A percentile compares a stretch with the other conserved stretches of the same genome.
Conservation (phyloP, 116 monocot species). For the Cymodocea nodosa region DNA sequence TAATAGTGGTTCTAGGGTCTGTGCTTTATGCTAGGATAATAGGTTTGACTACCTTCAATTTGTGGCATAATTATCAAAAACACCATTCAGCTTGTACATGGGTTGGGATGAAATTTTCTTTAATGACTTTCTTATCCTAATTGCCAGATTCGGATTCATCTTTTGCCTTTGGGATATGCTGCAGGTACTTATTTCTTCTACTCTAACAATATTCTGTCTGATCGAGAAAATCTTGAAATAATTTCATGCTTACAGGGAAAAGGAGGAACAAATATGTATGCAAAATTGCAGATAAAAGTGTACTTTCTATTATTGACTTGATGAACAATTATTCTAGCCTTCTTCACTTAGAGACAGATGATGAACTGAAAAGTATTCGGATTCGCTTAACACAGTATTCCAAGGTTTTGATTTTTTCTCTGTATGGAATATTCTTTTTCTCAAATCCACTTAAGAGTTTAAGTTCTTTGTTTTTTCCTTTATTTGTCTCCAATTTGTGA, state of each 20-base stretch:
- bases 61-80: neutral
- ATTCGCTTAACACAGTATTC: slow-evolving; percentile 56
- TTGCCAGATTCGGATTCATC: slow-evolving; percentile 39
- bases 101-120: neutral
- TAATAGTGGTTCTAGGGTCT: neutral
- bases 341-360: slow-evolving; percentile 6
- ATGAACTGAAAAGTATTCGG: slow-evolving; percentile 18
- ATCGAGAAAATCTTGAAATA: neutral
- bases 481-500: slow-evolving; percentile 3
- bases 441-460: too few species aligned
- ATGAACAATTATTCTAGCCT: slow-evolving; percentile 21
- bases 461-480: slow-evolving; percentile 2
- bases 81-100: neutral
- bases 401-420: slow-evolving; percentile 20
- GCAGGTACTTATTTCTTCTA: slow-evolving; percentile 22
- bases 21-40: neutral
- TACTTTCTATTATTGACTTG: slow-evolving; percentile 24
- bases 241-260: slow-evolving; percentile 21
- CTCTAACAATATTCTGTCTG: neutral
- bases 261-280: slow-evolving; percentile 21
- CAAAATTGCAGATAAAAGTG: slow-evolving; percentile 29
- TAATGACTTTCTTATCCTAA: neutral
- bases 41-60: neutral
- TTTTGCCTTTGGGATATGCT: slow-evolving; percentile 65
- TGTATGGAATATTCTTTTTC: neutral